A percentile compares a stretch with the other conserved stretches of the same genome.
These are phyloP conservation scores for Sabuloglossum arenarium DNA, from an alignment of 495 filamentous ascomycete genomes.

Conservation along the genomic window DNA sequence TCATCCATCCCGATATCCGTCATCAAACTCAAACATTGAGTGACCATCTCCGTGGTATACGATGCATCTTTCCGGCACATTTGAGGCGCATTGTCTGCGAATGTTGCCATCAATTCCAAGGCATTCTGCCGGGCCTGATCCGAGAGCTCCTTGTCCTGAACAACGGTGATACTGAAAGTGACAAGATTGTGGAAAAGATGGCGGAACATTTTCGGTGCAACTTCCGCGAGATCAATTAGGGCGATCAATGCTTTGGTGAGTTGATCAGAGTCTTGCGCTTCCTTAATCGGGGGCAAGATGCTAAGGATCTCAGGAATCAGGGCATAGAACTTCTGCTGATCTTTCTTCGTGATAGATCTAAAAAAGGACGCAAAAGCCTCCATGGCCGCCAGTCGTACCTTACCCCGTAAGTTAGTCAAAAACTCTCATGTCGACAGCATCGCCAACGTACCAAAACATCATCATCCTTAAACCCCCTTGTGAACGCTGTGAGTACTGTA, in stretches of 20 bases:
- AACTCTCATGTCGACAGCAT: not conserved
- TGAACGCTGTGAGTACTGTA: constrained; percentile 63
- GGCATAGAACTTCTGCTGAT: constrained; percentile 64
- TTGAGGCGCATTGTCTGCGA: constrained; percentile 78
- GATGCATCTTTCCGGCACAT: constrained; percentile 87
- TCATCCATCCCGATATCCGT: constrained; percentile 95
- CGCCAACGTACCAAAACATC: constrained; percentile 41
- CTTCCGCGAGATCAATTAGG: constrained; percentile 82
- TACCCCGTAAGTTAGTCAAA: constrained; percentile 12
- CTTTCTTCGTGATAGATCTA: constrained; percentile 67
- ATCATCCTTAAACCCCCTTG: constrained; percentile 77
- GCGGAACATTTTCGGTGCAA: constrained; percentile 92
- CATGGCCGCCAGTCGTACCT: constrained; percentile 83
- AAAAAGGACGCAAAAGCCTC: constrained; percentile 95
- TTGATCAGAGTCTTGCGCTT: constrained; percentile 67
- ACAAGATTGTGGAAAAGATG: constrained; percentile 74
- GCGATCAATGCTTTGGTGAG: constrained; percentile 75
- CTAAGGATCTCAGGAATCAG: constrained; percentile 80
- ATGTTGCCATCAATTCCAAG: constrained; percentile 92
- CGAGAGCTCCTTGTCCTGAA: constrained; percentile 85
- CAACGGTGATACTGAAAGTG: constrained; percentile 73
- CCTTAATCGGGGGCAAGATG: constrained; percentile 81
- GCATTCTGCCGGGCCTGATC: constrained; percentile 87
- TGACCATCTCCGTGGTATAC: constrained; percentile 93
- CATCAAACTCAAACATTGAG: constrained; percentile 95